Evolutionary conservation across 495 filamentous ascomycete genomes (phyloP).

Genomic region (Poronia punctata): DNA sequence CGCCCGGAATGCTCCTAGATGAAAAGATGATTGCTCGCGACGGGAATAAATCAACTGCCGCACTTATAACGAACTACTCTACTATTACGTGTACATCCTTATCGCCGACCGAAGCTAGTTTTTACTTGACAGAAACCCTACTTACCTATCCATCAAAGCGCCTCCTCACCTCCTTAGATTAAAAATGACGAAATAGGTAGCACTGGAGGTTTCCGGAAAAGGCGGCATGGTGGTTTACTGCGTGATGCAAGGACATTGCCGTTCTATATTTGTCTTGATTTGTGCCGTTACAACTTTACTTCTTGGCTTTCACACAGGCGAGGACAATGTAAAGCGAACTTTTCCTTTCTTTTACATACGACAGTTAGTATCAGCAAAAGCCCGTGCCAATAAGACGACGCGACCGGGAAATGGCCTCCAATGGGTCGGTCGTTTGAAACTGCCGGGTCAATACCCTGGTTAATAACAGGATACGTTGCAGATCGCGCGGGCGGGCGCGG

Average conservation of each 20-base stretch:
- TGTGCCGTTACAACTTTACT: not conserved
- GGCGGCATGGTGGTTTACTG: slow-evolving; percentile 1
- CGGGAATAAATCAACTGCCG: too few species aligned
- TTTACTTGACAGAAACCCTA: too few species aligned
- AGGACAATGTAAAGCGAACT: not conserved
- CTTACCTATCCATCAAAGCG: too few species aligned
- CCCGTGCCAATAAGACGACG: not conserved
- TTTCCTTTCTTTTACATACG: not conserved
- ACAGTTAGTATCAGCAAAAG: too few species aligned
- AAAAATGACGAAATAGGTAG: not conserved
- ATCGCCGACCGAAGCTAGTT: too few species aligned
- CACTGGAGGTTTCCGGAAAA: not conserved
- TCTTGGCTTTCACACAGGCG: not conserved
- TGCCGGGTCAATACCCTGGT: slow-evolving; percentile 7
- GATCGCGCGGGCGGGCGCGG: too few species aligned
- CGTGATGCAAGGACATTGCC: not conserved
- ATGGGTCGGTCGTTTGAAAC: not conserved
- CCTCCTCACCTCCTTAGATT: too few species aligned
- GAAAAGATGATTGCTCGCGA: too few species aligned
- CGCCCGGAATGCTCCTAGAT: too few species aligned
- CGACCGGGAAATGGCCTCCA: not conserved
- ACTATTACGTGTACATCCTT: too few species aligned
- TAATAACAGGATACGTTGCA: too few species aligned
- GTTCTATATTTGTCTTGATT: not conserved
- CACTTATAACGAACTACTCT: too few species aligned